A percentile compares a stretch with the other conserved stretches of the same genome.
These are phyloP conservation scores for Tulasnella sp. DNA, from an alignment of 768 basidiomycete species.

Conservation along the genomic window DNA sequence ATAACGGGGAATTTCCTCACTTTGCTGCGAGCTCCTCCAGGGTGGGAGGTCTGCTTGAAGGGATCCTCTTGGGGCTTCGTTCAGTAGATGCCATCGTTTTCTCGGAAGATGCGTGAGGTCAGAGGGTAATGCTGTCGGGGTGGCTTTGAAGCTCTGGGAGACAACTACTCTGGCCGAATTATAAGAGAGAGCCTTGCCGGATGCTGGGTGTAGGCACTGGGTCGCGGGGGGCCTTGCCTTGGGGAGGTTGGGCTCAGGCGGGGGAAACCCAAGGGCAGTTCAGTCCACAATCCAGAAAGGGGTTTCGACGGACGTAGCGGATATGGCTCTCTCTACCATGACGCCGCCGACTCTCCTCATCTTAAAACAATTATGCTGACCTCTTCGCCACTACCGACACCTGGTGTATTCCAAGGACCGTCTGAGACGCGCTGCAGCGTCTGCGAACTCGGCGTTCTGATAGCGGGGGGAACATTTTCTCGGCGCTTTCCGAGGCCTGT, in stretches of 20 bases:
- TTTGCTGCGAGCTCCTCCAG: neutral
- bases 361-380: neutral
- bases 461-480: neutral
- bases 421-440: no score
- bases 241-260: neutral
- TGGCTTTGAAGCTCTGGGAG: neutral
- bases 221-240: neutral
- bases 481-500: neutral
- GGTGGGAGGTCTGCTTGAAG: neutral
- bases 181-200: neutral
- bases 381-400: neutral
- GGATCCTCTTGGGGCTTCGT: neutral
- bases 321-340: neutral
- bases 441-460: no score
- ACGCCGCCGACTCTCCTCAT: neutral
- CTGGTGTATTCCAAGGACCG: no score
- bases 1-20: neutral
- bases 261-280: neutral
- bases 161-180: no score
- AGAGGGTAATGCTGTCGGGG: neutral
- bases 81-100: neutral
- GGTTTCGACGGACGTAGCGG: slow-evolving; percentile 4
- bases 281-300: neutral
- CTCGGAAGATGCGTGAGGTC: no score
- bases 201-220: neutral